A percentile compares a stretch with the other conserved stretches of the same genome.
Conservation (phyloP, 371 early-diverging fungal species). For the Scutellospora calospora region DNA sequence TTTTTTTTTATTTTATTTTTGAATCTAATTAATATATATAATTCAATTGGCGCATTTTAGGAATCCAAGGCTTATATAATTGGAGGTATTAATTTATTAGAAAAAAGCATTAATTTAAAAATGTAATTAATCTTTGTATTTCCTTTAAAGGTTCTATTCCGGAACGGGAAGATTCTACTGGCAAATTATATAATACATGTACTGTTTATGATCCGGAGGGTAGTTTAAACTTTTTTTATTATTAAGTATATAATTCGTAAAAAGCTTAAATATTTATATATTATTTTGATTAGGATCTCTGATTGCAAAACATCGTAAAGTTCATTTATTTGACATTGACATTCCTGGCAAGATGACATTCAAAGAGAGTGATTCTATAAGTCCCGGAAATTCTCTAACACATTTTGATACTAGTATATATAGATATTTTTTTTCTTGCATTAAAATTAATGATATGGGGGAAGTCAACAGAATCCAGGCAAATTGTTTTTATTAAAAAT, state of each 20-base stretch:
- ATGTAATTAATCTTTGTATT: not conserved
- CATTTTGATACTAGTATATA: conserved; percentile 79
- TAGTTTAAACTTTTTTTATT: conserved; percentile 38
- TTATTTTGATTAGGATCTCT: conserved; percentile 50
- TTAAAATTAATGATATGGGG: conserved; percentile 6
- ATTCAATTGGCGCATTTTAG: conserved; percentile 49
- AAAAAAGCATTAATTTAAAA: no score
- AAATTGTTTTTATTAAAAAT: no score
- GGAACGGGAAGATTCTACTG: conserved; percentile 67
- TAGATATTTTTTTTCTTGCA: no score
- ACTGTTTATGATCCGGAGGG: conserved; percentile 89
- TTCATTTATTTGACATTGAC: conserved; percentile 97
- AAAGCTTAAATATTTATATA: not conserved
- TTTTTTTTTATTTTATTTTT: not conserved
- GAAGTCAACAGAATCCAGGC: no score
- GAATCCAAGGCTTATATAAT: conserved; percentile 82
- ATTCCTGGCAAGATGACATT: conserved; percentile 92
- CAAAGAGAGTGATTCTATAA: conserved; percentile 89
- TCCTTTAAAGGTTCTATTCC: conserved; percentile 89
- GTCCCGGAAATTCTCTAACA: conserved; percentile 79
- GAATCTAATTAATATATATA: not conserved
- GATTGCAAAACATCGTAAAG: conserved; percentile 76
- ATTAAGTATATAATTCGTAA: not conserved
- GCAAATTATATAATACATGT: conserved; percentile 88
- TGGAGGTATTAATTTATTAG: conserved; percentile 57